phyloP scores from a whole-genome alignment of 345 rosid species.

The Arabidopsis thaliana region DNA sequence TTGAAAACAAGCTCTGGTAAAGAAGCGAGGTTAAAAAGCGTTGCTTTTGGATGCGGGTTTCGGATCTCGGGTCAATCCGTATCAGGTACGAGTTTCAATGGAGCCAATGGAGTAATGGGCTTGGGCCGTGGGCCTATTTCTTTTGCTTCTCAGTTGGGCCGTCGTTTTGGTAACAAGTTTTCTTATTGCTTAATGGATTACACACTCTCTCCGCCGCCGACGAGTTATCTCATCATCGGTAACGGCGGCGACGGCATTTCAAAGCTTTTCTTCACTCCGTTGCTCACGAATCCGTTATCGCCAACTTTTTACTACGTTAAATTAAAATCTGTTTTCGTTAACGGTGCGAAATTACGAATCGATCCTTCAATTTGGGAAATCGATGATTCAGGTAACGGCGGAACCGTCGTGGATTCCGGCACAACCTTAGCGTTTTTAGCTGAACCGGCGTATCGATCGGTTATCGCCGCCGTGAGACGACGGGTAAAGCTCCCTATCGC shows the following conservation, averaged over 20 bases:
- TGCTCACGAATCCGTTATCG: conserved; percentile 59
- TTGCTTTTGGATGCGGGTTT: conserved; percentile 87
- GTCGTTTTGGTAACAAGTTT: conserved; percentile 72
- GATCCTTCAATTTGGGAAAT: conserved; percentile 77
- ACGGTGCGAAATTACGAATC: conserved; percentile 56
- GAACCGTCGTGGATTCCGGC: conserved; percentile 84
- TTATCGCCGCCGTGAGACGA: conserved; percentile 54
- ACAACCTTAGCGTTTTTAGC: conserved; percentile 69
- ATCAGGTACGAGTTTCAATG: conserved; percentile 69
- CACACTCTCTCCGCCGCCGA: conserved; percentile 82
- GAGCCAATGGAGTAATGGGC: conserved; percentile 91
- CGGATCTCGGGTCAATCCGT: conserved; percentile 70
- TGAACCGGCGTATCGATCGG: conserved; percentile 57
- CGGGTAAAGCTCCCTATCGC: conserved; percentile 56
- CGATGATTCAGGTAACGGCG: conserved; percentile 76
- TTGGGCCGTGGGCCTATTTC: conserved; percentile 85
- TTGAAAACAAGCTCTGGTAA: conserved; percentile 60
- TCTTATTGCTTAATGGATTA: conserved; percentile 87
- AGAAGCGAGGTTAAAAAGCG: conserved; percentile 46
- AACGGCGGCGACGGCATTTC: conserved; percentile 37
- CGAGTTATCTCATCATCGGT: conserved; percentile 71
- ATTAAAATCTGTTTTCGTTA: conserved; percentile 54
- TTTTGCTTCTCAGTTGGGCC: conserved; percentile 80
- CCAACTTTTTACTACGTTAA: conserved; percentile 81
- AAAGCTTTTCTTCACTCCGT: conserved; percentile 57